Evolutionary conservation across 2,329 filamentous ascomycete species (phyloP).

Genomic region (Venturia effusa): DNA sequence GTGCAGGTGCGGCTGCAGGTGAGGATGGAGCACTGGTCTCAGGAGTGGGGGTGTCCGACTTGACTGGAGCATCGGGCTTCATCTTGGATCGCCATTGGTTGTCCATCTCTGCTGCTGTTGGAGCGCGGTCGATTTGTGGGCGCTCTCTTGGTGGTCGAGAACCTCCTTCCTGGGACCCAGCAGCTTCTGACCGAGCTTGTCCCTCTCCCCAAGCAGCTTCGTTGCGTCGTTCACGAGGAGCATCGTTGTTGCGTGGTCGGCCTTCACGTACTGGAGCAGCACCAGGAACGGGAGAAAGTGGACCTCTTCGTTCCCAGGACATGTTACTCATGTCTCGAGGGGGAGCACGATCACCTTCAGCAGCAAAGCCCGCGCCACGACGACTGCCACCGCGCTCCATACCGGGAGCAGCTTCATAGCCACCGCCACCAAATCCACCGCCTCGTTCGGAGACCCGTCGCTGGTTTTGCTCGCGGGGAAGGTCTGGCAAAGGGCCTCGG

Average conservation of each 20-base stretch:
- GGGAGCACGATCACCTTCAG: slow-evolving; percentile 54
- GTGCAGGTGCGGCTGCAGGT: slow-evolving; percentile 50
- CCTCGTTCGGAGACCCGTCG: slow-evolving; percentile 42
- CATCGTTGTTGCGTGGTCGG: slow-evolving; percentile 47
- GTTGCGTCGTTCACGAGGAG: slow-evolving; percentile 34
- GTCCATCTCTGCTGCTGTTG: slow-evolving; percentile 84
- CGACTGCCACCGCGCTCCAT: slow-evolving; percentile 59
- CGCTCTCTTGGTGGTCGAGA: slow-evolving; percentile 69
- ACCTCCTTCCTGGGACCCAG: slow-evolving; percentile 51
- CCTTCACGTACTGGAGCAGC: slow-evolving; percentile 40
- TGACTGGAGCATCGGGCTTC: slow-evolving; percentile 62
- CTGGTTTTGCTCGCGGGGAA: slow-evolving; percentile 45
- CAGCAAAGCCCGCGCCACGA: slow-evolving; percentile 51
- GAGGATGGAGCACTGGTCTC: slow-evolving; percentile 68
- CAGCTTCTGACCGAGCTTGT: slow-evolving; percentile 18
- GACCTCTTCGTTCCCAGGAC: slow-evolving; percentile 83
- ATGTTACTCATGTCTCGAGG: slow-evolving; percentile 56
- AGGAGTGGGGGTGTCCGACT: slow-evolving; percentile 55
- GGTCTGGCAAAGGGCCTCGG: slow-evolving; percentile 75
- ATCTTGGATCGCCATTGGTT: slow-evolving; percentile 88
- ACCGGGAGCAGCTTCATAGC: slow-evolving; percentile 36
- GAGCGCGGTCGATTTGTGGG: slow-evolving; percentile 54
- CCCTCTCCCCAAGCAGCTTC: slow-evolving; percentile 70
- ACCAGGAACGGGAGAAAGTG: slow-evolving; percentile 59
- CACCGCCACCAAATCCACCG: slow-evolving; percentile 36